Evolutionary conservation across 1,284 basidiomycete genomes (phyloP).

Genomic region (Schizopora paradoxa): DNA sequence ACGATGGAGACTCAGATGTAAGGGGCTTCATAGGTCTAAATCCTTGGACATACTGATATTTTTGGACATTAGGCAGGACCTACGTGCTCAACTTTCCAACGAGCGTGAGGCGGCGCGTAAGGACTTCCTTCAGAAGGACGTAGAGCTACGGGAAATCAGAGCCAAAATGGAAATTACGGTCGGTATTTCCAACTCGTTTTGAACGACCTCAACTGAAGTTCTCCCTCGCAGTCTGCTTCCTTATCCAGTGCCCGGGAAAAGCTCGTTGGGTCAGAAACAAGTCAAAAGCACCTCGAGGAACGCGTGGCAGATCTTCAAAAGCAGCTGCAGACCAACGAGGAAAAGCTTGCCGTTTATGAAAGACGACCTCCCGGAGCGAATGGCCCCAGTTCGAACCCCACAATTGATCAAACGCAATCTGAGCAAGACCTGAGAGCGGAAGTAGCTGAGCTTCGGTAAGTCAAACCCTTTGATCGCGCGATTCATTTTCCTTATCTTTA

Average conservation of each 20-base stretch:
- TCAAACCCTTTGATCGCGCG: constrained; percentile 10
- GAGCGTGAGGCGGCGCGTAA: constrained; percentile 79
- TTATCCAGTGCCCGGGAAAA: constrained; percentile 67
- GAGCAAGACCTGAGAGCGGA: constrained; percentile 83
- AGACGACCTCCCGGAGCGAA: constrained; percentile 44
- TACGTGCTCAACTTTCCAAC: constrained; percentile 68
- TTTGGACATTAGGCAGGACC: constrained; percentile 51
- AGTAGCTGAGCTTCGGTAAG: constrained; percentile 76
- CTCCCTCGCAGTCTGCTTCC: constrained; percentile 47
- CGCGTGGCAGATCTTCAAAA: constrained; percentile 67
- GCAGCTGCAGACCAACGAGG: constrained; percentile 71
- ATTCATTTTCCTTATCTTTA: constrained; percentile 5
- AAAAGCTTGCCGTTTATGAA: constrained; percentile 86
- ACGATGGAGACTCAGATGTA: constrained; percentile 76
- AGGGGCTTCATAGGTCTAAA: constrained; percentile 23
- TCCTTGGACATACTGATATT: constrained; percentile 3
- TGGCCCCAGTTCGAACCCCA: constrained; percentile 28
- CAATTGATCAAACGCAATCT: constrained; percentile 42
- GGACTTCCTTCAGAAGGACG: constrained; percentile 69
- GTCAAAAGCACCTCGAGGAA: constrained; percentile 74
- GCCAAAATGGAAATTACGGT: constrained; percentile 68
- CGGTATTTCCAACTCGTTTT: constrained; percentile 23
- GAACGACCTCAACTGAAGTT: not conserved
- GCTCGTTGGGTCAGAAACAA: constrained; percentile 73
- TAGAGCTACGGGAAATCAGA: constrained; percentile 76